Evolutionary conservation across 2,329 filamentous ascomycete species (phyloP), one percentile per base, ranked within the genome.

Genomic region (Monilinia vaccinii-corymbosi): DNA sequence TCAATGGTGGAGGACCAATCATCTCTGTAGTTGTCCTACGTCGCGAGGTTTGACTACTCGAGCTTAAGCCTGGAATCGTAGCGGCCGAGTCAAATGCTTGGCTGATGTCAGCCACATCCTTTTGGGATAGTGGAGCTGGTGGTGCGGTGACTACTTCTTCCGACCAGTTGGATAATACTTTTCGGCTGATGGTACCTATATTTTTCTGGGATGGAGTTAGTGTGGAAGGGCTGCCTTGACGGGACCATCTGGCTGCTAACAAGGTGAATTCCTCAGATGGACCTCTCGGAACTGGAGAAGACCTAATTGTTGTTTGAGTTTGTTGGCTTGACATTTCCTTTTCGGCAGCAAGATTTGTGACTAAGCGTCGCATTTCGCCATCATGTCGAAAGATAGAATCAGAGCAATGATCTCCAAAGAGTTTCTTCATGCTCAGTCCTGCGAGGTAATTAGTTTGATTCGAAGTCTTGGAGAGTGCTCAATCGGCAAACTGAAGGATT

Each of bases 351-450:
- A 14, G 14, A 32, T 13, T 14, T 18, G 21, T 44, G 7, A 28
- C 1, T 10, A 56, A 13, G 4, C 71, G 68, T 58, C 77, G 73
- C 80, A 91, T 86, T 58, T 81, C 67, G 7, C 70, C 46, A 64
- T 96, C 90, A 66, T 93, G 85, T 1, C 75, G 73, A 69, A 93
- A 95, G 0, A 64, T 63, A 0, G 76, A 70, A 0, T 76, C 79
- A 0, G 81, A 82, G 71, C 91, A 96, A 32, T 84, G 74, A 25
- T 82, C 72, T 0, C 89, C 88, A 67, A 96, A 96, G 0, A 96
- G 77, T 0, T 72, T 75, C n/a, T 75, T 65, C 64, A 96, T 88
- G 7, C 84, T 86, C 9, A 85, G 73, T 1, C 69, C 79, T 76
- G 32, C 58, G 31, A 21, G 2, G 18, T 23, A 5, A 28, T 55